Conservation (phyloP, 129 eudicot genomes). For the Erigeron canadensis region DNA sequence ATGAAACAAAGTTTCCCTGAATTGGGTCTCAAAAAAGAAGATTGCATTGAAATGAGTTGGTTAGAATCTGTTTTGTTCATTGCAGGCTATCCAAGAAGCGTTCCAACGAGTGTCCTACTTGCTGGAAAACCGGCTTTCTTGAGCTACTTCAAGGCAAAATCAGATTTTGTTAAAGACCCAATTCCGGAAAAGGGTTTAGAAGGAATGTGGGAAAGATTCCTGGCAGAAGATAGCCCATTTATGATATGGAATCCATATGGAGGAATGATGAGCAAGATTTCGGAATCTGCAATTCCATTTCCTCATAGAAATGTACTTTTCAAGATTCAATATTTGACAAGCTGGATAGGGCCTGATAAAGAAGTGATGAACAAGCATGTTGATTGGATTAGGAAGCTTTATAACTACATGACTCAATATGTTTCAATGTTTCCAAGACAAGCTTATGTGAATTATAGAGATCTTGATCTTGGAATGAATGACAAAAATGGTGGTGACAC, state of each 20-base stretch:
- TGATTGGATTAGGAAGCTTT: conserved; percentile 28
- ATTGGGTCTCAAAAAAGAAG: conserved; percentile 22
- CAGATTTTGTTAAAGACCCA: conserved; percentile 28
- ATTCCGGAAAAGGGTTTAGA: conserved; percentile 29
- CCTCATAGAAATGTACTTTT: conserved; percentile 33
- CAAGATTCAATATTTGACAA: conserved; percentile 25
- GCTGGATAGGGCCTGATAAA: conserved; percentile 12
- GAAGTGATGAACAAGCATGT: conserved; percentile 25
- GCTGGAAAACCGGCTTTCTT: conserved; percentile 27
- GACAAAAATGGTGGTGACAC: conserved; percentile 28
- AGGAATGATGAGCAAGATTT: conserved; percentile 29
- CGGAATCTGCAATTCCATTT: conserved; percentile 27
- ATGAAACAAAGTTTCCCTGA: conserved; percentile 22
- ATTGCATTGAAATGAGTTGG: conserved; percentile 32
- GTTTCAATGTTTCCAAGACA: conserved; percentile 29
- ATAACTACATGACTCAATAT: conserved; percentile 29
- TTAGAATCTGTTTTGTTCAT: conserved; percentile 24
- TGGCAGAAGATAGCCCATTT: conserved; percentile 25
- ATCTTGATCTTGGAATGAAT: conserved; percentile 32
- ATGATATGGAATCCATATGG: conserved; percentile 28
- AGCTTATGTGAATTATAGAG: conserved; percentile 26
- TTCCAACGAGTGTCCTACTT: conserved; percentile 19
- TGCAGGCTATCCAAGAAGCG: conserved; percentile 24
- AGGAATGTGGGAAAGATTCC: conserved; percentile 26
- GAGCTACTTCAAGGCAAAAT: conserved; percentile 26